Conservation (phyloP, 352 stramenopile species). For the Salisapilia sapeloensis region DNA sequence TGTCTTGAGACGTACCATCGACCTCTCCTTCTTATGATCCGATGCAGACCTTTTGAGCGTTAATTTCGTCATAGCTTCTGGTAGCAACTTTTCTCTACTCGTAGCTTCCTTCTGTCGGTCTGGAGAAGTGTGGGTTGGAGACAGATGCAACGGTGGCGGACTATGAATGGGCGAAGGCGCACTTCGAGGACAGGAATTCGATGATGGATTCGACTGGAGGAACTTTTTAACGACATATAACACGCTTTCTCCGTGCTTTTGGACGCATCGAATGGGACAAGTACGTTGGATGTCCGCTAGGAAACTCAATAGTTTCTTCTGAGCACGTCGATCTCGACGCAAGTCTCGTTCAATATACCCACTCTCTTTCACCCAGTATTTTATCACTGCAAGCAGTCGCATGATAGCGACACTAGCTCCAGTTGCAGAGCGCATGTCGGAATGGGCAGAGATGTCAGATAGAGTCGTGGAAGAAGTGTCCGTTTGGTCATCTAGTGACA, state of each 20-base stretch:
- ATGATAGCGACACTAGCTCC: conserved; percentile 79
- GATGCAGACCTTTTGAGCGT: conserved; percentile 55
- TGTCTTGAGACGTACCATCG: conserved; percentile 36
- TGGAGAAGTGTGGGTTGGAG: background rate
- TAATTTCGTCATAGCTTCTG: conserved; percentile 39
- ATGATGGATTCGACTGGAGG: conserved; percentile 21
- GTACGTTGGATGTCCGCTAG: conserved; percentile 62
- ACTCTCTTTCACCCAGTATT: conserved; percentile 82
- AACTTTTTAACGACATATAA: conserved; percentile 41
- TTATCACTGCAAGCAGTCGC: conserved; percentile 69
- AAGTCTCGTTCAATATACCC: conserved; percentile 71
- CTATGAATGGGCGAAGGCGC: too few species aligned
- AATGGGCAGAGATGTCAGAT: conserved; percentile 46
- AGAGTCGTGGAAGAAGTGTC: conserved; percentile 36
- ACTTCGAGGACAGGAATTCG: too few species aligned
- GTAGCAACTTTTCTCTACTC: conserved; percentile 7
- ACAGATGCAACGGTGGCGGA: too few species aligned
- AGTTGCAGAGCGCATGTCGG: conserved; percentile 65
- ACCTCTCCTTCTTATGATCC: conserved; percentile 52
- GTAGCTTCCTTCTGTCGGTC: background rate
- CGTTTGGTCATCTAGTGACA: conserved; percentile 40
- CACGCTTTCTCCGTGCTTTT: conserved; percentile 52
- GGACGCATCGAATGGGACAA: conserved; percentile 56
- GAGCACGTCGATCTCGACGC: conserved; percentile 31
- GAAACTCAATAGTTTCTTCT: conserved; percentile 60